Base-by-base conservation (phyloP, 2,329 filamentous ascomycete genomes). In the Sphaerostilbella broomeana region DNA sequence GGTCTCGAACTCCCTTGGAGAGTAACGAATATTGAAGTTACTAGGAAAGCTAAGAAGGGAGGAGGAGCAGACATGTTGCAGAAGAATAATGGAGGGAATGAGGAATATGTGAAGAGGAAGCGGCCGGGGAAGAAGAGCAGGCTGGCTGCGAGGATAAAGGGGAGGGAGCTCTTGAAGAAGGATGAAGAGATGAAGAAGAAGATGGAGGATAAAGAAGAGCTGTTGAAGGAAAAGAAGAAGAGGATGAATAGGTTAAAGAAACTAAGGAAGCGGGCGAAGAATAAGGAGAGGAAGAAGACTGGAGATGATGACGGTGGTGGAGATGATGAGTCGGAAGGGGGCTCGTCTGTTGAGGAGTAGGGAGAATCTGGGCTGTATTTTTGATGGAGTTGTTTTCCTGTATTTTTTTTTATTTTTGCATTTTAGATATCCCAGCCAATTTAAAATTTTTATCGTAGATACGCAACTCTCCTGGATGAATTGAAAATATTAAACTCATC, bases 1-100 rank as follows among this genome's bases (percentile, higher is more conserved):
- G 77, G 77, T 0, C 55, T 75, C 28, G 75, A 80, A 55, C 63
- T 75, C 48, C 75, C 77, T 2, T 81, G 78, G 78, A 68, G 68
- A 40, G 74, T 79, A 11, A 67, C 60, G 4, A 62, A 58, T 20
- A 59, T 77, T 21, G 56, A 50, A 1, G 51, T 64, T n/a, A 57
- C 51, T n/a, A 55, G 54, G 12, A 60, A 57, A 38, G 48, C 44
- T 22, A 48, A 36, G 12, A 35, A 45, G 0, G 35, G 28, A 25
- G 43, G 46, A 17, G 44, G 56, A 20, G 43, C 44, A 19, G 42
- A 55, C 43, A 3, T 15, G 18, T 12, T 21, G 11, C 15, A 17
- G 16, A 5, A 10, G 10, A n/a, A 13, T 10, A 27, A 31, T 7
- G n/a, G 12, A 2, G 27, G 26, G 15, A 49, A 42, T 21, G 45